Conservation (phyloP, 768 basidiomycete genomes). For the Xerocomellus amylosporus region DNA sequence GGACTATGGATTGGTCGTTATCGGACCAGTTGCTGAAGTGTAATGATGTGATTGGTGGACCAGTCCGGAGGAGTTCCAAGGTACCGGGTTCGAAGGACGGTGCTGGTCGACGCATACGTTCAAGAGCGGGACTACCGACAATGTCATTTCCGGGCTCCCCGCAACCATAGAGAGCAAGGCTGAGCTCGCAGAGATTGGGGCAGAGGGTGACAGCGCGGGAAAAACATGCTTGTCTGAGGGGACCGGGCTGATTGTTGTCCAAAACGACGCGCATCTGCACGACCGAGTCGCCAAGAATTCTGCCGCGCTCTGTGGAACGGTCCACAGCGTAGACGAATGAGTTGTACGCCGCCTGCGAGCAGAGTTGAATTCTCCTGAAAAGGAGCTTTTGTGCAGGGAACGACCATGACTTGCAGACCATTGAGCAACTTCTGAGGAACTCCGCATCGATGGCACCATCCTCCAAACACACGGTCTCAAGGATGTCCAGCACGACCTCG, state of each 20-base stretch:
- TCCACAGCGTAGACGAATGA: slow-evolving; percentile 55
- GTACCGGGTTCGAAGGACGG: slow-evolving; percentile 55
- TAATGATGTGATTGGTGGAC: slow-evolving; percentile 51
- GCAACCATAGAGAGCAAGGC: slow-evolving; percentile 58
- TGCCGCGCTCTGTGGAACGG: slow-evolving; percentile 44
- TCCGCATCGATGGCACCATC: slow-evolving; percentile 36
- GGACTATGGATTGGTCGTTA: slow-evolving; percentile 51
- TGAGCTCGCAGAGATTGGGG: slow-evolving; percentile 55
- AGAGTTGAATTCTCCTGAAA: slow-evolving; percentile 55
- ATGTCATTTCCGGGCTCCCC: slow-evolving; percentile 50
- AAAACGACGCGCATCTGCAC: slow-evolving; percentile 52
- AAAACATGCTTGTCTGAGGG: slow-evolving; percentile 55
- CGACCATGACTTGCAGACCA: slow-evolving; percentile 70
- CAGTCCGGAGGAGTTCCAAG: slow-evolving; percentile 49
- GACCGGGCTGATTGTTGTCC: slow-evolving; percentile 65
- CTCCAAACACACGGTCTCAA: slow-evolving; percentile 52
- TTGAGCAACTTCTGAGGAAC: slow-evolving; percentile 52
- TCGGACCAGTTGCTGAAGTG: slow-evolving; percentile 73
- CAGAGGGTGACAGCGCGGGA: slow-evolving; percentile 56
- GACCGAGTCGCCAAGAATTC: slow-evolving; percentile 52
- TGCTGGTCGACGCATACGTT: slow-evolving; percentile 48
- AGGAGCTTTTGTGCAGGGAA: slow-evolving; percentile 60
- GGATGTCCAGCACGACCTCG: slow-evolving; percentile 61
- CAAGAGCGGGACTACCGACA: slow-evolving; percentile 44
- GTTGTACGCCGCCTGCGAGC: slow-evolving; percentile 50